Conservation (phyloP, 2,329 filamentous ascomycete genomes). For the Drechslerella dactyloides region DNA sequence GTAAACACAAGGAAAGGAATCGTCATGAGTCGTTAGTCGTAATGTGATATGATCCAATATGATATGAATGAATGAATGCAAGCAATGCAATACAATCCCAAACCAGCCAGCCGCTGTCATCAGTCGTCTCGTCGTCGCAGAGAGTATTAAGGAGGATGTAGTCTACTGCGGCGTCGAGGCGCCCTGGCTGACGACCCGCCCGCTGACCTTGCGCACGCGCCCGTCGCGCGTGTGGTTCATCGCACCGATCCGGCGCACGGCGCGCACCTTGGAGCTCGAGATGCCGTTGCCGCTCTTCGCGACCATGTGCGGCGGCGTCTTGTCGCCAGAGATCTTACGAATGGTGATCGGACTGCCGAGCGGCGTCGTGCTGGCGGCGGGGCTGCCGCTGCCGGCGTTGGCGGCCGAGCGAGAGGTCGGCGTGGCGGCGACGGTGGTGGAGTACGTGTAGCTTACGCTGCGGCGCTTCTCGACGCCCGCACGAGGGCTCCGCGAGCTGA, state of each 20-base stretch:
- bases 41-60: neutral
- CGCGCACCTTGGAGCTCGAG: constrained; percentile 33
- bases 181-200: constrained; percentile 44
- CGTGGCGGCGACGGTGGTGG: constrained; percentile 12
- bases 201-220: constrained; percentile 41
- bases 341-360: constrained; percentile 39
- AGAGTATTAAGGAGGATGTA: neutral
- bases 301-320: constrained; percentile 45
- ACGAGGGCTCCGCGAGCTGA: constrained; percentile 29
- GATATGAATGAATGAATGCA: constrained; percentile 6
- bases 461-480: constrained; percentile 18
- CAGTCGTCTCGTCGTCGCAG: constrained; percentile 21
- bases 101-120: constrained; percentile 3
- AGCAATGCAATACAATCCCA: constrained; percentile 6
- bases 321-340: constrained; percentile 45
- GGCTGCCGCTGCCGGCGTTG: too few species aligned
- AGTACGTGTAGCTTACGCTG: constrained; percentile 38
- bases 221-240: constrained; percentile 43
- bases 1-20: neutral
- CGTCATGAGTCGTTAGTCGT: constrained; percentile 16
- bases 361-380: constrained; percentile 15
- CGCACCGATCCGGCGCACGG: constrained; percentile 34
- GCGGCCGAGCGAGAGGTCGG: constrained; percentile 11
- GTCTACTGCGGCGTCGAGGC: constrained; percentile 12
- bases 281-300: constrained; percentile 35